Evolutionary conservation across 2,329 filamentous ascomycete species (phyloP).

Genomic region (Mycosphaerelloides madeirae): DNA sequence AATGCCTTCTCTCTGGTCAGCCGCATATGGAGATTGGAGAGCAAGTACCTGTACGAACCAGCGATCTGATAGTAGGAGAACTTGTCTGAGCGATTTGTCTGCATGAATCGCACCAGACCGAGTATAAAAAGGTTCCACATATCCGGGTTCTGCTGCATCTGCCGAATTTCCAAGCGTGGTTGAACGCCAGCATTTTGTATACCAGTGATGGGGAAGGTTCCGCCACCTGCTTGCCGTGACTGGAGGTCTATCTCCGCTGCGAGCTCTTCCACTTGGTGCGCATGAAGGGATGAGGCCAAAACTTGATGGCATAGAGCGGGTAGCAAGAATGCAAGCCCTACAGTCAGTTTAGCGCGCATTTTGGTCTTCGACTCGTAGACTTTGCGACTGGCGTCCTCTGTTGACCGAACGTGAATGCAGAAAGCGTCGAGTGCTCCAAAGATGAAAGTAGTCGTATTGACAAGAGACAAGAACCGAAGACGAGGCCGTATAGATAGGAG

Average conservation of each 20-base stretch:
- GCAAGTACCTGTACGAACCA: slow-evolving; percentile 46
- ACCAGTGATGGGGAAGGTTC: slow-evolving; percentile 28
- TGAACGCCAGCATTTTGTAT: slow-evolving; percentile 30
- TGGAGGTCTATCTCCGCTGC: slow-evolving; percentile 1
- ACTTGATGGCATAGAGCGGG: background rate
- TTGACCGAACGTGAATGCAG: too few relatives aligned
- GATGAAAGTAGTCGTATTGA: too few relatives aligned
- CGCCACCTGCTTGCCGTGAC: slow-evolving; percentile 15
- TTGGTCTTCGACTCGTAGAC: too few relatives aligned
- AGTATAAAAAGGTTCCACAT: slow-evolving; percentile 74
- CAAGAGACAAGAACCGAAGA: too few relatives aligned
- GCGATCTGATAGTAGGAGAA: slow-evolving; percentile 76
- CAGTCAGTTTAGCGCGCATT: too few relatives aligned
- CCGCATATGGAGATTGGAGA: background rate
- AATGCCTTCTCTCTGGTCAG: slow-evolving; percentile 53
- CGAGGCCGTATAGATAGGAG: too few relatives aligned
- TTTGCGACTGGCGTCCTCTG: too few relatives aligned
- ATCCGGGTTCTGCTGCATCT: slow-evolving; percentile 59
- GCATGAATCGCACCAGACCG: slow-evolving; percentile 67
- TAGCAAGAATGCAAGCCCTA: too few relatives aligned
- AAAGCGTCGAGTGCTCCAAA: too few relatives aligned
- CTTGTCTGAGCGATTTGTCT: slow-evolving; percentile 57
- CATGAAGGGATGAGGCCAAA: slow-evolving; percentile 9
- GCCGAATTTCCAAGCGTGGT: slow-evolving; percentile 61
- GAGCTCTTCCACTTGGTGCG: slow-evolving; percentile 18